Conservation (phyloP, 345 rosid genomes). For the Cardamine occulta region DNA sequence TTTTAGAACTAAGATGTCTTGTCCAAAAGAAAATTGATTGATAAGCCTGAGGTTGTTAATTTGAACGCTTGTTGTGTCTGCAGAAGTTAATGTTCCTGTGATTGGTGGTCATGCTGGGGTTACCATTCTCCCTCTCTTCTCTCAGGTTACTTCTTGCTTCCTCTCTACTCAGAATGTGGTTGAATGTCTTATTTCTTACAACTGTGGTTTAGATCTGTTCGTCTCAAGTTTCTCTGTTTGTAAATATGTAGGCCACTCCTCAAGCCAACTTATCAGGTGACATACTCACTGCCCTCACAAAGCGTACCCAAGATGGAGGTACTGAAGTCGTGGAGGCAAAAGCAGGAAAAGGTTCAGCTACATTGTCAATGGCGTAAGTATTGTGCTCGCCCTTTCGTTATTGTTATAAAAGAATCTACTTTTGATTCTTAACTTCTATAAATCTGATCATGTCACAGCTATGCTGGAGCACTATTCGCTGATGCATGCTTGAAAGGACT, state of each 20-base stretch:
- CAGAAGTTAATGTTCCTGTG: constrained; percentile 81
- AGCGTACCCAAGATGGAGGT: constrained; percentile 93
- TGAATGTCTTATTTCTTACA: background rate
- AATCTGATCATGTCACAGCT: constrained; percentile 48
- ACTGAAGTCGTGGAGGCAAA: constrained; percentile 92
- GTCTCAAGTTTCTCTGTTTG: constrained; percentile 23
- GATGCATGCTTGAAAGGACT: constrained; percentile 95
- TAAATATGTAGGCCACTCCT: constrained; percentile 64
- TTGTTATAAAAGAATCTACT: background rate
- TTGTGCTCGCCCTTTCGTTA: background rate
- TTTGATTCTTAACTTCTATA: background rate
- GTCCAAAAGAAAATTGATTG: background rate
- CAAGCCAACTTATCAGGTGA: constrained; percentile 64
- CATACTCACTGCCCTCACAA: constrained; percentile 70
- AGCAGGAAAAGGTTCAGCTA: constrained; percentile 95
- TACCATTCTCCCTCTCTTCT: constrained; percentile 79
- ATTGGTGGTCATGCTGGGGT: constrained; percentile 92
- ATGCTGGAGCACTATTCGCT: constrained; percentile 86
- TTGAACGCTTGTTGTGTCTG: constrained; percentile 23
- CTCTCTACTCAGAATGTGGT: constrained; percentile 10
- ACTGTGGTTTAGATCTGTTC: background rate
- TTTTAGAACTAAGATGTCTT: background rate
- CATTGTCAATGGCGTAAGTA: constrained; percentile 91
- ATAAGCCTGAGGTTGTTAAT: background rate
- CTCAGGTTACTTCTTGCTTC: constrained; percentile 56